A percentile compares a stretch with the other conserved stretches of the same genome.
Evolutionary conservation across 495 filamentous ascomycete genomes (phyloP).

Genomic region (Parathielavia hyrcaniae): DNA sequence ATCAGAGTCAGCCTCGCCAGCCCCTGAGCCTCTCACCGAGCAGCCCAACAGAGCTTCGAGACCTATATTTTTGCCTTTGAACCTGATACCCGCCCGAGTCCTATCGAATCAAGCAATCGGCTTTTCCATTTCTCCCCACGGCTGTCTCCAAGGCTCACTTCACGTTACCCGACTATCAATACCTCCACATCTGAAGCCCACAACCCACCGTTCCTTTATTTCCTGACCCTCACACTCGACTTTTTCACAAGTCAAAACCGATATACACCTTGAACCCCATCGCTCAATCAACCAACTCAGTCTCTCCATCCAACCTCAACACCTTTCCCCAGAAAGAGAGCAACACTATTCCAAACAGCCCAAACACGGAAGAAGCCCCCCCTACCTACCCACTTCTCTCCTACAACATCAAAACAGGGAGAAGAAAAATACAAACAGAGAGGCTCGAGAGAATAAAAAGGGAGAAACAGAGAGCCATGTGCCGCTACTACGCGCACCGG

Average conservation of each 20-base stretch:
- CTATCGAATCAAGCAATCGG: not conserved
- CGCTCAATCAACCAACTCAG: not conserved
- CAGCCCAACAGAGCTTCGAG: no score
- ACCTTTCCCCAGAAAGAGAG: not conserved
- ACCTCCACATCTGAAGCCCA: not conserved
- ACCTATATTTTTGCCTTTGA: no score
- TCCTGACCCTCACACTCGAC: not conserved
- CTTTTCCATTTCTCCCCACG: not conserved
- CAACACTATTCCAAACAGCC: not conserved
- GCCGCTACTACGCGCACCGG: slow-evolving; percentile 32
- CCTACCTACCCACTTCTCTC: no score
- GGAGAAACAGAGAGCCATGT: slow-evolving; percentile 19
- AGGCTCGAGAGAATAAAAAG: slow-evolving; percentile 7
- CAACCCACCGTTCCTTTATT: not conserved
- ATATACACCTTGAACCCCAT: not conserved
- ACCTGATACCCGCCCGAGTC: not conserved
- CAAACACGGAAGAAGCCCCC: not conserved
- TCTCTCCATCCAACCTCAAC: not conserved
- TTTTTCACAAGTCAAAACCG: not conserved
- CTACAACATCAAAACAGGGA: not conserved
- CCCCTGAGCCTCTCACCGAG: not conserved
- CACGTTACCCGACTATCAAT: not conserved
- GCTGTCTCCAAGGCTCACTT: not conserved
- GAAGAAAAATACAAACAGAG: not conserved
- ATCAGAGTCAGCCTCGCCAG: slow-evolving; percentile 7